Evolutionary conservation across 148 eudicot species (phyloP).

Genomic region (Vaccinium vitisidaea): DNA sequence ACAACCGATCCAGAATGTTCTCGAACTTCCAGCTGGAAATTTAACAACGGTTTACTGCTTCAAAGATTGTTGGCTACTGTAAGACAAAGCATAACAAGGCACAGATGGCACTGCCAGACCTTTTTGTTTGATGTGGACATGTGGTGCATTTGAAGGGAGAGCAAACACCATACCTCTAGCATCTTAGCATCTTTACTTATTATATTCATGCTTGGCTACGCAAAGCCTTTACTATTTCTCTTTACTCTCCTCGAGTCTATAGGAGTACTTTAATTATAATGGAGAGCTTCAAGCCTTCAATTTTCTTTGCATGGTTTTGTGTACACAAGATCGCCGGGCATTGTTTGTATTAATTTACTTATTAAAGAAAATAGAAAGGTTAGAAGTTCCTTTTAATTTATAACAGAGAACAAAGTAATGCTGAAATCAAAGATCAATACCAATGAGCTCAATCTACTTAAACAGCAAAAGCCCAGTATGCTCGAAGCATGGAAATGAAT

Average conservation of each 20-base stretch:
- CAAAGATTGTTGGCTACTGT: background rate
- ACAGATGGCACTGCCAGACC: background rate
- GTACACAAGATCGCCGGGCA: background rate
- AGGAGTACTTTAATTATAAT: background rate
- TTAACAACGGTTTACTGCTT: background rate
- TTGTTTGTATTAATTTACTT: background rate
- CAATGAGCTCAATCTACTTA: background rate
- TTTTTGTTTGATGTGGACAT: background rate
- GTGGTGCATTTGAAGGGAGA: background rate
- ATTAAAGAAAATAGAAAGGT: background rate
- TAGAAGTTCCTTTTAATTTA: background rate
- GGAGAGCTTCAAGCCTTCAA: background rate
- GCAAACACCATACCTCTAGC: background rate
- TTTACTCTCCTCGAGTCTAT: background rate
- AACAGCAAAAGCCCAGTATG: background rate
- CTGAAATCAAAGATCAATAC: background rate
- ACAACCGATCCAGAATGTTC: background rate
- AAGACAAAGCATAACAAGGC: background rate
- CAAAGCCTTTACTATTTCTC: background rate
- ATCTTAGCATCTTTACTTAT: background rate
- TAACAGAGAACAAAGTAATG: background rate
- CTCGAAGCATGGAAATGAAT: background rate
- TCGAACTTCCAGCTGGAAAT: background rate
- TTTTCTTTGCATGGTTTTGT: background rate
- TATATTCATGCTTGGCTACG: background rate